Percentiles rank a stretch among this genome's conserved stretches.
phyloP scores from a whole-genome alignment of 2,329 filamentous ascomycete species.

The Juglanconis oblonga region DNA sequence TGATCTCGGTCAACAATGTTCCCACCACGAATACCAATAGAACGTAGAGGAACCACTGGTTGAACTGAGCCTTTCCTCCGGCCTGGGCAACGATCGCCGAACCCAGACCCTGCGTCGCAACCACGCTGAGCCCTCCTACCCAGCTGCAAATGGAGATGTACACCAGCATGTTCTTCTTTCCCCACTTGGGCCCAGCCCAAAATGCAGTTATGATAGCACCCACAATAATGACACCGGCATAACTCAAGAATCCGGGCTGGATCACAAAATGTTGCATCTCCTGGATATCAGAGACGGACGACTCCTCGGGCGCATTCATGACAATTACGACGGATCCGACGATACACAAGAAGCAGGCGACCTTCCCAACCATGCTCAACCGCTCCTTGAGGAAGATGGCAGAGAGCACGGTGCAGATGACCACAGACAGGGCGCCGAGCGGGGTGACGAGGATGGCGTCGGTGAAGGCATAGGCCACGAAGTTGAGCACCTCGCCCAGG shows the following conservation, averaged over 20 bases:
- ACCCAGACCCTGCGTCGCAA: slow-evolving; percentile 89
- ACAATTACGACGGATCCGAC: slow-evolving; percentile 91
- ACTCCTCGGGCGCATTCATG: slow-evolving; percentile 84
- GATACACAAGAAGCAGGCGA: slow-evolving; percentile 93
- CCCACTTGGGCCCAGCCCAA: slow-evolving; percentile 82
- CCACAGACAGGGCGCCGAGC: slow-evolving; percentile 65
- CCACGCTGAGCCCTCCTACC: slow-evolving; percentile 90
- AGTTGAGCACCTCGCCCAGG: slow-evolving; percentile 92
- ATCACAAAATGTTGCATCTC: slow-evolving; percentile 89
- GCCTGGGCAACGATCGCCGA: slow-evolving; percentile 87
- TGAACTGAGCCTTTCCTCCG: slow-evolving; percentile 81
- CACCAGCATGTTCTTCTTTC: slow-evolving; percentile 96
- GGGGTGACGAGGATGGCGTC: slow-evolving; percentile 51
- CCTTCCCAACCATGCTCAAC: slow-evolving; percentile 91
- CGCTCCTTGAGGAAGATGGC: slow-evolving; percentile 95
- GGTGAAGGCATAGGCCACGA: slow-evolving; percentile 94
- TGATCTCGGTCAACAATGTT: slow-evolving; percentile 90
- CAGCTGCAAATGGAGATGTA: slow-evolving; percentile 96
- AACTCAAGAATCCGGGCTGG: slow-evolving; percentile 79
- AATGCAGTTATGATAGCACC: slow-evolving; percentile 70
- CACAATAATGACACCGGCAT: slow-evolving; percentile 77
- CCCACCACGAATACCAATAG: slow-evolving; percentile 83
- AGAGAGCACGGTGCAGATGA: slow-evolving; percentile 85
- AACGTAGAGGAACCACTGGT: slow-evolving; percentile 96
- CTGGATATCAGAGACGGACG: slow-evolving; percentile 82